phyloP scores from a whole-genome alignment of 2,329 filamentous ascomycete species.

The Mycosphaerella sp. region DNA sequence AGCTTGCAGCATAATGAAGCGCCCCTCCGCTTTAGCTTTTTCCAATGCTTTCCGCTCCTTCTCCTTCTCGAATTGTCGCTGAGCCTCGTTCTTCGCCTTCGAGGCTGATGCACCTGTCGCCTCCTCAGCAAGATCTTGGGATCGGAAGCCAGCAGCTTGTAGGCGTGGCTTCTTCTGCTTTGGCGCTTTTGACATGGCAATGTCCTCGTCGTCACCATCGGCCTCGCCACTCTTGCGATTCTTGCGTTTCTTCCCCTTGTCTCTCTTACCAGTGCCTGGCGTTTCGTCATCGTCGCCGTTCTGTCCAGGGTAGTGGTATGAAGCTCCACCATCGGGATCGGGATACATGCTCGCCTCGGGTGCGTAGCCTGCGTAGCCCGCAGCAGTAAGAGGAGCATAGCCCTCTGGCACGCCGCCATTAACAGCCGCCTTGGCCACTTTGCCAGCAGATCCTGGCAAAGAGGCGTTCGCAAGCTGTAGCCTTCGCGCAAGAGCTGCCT shows the following conservation, averaged over 20 bases:
- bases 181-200: conserved; percentile 33
- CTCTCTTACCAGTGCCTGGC: not conserved
- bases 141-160: conserved; percentile 30
- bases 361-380: conserved; percentile 28
- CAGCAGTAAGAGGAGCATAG: conserved; percentile 28
- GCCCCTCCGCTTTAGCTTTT: conserved; percentile 39
- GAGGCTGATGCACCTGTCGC: conserved; percentile 20
- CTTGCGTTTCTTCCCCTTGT: conserved; percentile 23
- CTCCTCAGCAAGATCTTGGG: conserved; percentile 28
- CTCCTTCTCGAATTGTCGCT: conserved; percentile 44
- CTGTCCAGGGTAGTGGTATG: conserved; percentile 27
- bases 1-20: conserved; percentile 43
- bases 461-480: conserved; percentile 29
- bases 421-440: conserved; percentile 25
- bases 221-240: conserved; percentile 19
- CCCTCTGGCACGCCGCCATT: conserved; percentile 25
- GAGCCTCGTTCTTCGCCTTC: conserved; percentile 39
- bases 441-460: conserved; percentile 27
- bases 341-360: conserved; percentile 30
- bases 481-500: conserved; percentile 26
- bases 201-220: conserved; percentile 30
- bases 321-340: conserved; percentile 21
- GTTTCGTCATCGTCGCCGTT: conserved; percentile 24
- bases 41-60: conserved; percentile 38
- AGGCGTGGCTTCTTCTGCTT: conserved; percentile 33